Percentiles rank a stretch among this genome's conserved stretches.
These are phyloP conservation scores for Colletotrichum sp. DNA, from an alignment of 2,329 filamentous ascomycete genomes.

Conservation along the genomic window DNA sequence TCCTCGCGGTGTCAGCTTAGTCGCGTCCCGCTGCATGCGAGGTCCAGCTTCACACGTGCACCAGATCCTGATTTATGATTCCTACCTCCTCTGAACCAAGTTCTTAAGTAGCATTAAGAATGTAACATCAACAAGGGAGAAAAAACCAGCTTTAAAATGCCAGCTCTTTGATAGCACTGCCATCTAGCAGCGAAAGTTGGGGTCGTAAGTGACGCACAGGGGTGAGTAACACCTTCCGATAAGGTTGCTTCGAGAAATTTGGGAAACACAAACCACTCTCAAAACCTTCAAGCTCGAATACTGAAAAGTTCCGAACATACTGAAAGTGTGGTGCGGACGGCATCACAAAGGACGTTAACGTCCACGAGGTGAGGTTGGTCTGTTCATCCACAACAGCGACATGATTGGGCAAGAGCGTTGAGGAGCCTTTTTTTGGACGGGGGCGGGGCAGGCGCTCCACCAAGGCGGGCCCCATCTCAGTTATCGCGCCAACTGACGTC, in stretches of 20 bases:
- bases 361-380: not conserved
- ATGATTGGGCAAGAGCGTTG: not conserved
- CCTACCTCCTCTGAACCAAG: too few relatives aligned
- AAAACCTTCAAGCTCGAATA: not conserved
- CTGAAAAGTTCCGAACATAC: not conserved
- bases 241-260: not conserved
- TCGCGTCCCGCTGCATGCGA: not conserved
- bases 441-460: not conserved
- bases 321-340: not conserved
- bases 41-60: too few relatives aligned
- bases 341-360: not conserved
- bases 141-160: not conserved
- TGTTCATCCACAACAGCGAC: not conserved
- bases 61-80: too few relatives aligned
- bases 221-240: not conserved
- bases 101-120: too few relatives aligned
- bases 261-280: not conserved
- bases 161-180: not conserved
- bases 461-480: not conserved
- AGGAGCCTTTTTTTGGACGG: not conserved
- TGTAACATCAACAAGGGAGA: not conserved
- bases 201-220: not conserved
- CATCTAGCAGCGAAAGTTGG: not conserved
- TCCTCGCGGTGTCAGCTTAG: not conserved
- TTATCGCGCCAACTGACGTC: not conserved